Evolutionary conservation across 2,329 filamentous ascomycete species (phyloP).

Genomic region (Fusarium pseudoanthophilum): DNA sequence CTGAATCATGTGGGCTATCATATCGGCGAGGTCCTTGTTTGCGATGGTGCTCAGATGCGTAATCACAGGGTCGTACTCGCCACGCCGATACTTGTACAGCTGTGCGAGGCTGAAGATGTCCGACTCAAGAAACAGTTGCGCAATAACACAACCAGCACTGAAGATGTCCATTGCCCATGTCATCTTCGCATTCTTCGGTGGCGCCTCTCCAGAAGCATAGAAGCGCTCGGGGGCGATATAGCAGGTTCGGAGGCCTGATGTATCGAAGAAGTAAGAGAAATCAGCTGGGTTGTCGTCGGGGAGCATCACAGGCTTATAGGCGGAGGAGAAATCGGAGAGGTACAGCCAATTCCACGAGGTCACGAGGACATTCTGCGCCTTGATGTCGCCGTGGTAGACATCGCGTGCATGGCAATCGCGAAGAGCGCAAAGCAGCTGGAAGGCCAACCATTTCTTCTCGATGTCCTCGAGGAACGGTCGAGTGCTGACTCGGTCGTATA

Average conservation of each 20-base stretch:
- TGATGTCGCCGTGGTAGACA: constrained; percentile 97
- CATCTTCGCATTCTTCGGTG: constrained; percentile 68
- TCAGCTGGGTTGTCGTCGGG: constrained; percentile 97
- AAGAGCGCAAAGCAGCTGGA: constrained; percentile 91
- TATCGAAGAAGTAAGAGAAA: constrained; percentile 98
- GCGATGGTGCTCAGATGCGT: constrained; percentile 86
- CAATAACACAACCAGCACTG: constrained; percentile 95
- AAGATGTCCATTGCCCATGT: constrained; percentile 99
- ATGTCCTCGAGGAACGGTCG: constrained; percentile 96
- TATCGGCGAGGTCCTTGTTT: constrained; percentile 84
- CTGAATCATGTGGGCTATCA: constrained; percentile 97
- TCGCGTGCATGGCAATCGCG: constrained; percentile 91
- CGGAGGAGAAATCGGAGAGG: constrained; percentile 94
- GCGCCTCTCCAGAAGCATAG: constrained; percentile 73
- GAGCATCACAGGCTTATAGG: constrained; percentile 92
- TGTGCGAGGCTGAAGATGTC: constrained; percentile 98
- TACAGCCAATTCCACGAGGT: constrained; percentile 99
- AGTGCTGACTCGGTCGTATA: constrained; percentile 97
- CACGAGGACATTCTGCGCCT: constrained; percentile 95
- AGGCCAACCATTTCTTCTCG: constrained; percentile 98
- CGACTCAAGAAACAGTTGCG: constrained; percentile 92
- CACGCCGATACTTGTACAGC: constrained; percentile 91
- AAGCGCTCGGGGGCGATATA: constrained; percentile 97
- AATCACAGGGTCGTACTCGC: constrained; percentile 89
- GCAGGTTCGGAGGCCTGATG: constrained; percentile 88